phyloP scores from a whole-genome alignment of 179 eudicot species.

The Drosera spatulata region DNA sequence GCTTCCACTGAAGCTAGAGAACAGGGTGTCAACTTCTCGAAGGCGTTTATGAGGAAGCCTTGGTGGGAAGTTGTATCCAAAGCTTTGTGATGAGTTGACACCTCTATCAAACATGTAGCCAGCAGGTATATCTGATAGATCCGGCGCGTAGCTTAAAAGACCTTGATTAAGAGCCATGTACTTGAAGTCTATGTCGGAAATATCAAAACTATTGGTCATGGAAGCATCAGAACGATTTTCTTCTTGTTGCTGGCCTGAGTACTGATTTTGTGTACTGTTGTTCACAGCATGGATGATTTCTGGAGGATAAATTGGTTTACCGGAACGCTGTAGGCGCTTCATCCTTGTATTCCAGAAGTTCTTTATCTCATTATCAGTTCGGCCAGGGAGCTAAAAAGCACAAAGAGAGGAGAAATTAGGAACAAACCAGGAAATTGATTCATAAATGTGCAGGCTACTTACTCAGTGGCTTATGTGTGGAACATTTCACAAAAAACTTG shows the following conservation, averaged over 20 bases:
- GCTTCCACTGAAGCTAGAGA: slow-evolving; percentile 16
- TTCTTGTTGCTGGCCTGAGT: slow-evolving; percentile 23
- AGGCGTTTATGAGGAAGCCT: slow-evolving; percentile 39
- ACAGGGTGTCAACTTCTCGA: slow-evolving; percentile 28
- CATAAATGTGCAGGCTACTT: no score
- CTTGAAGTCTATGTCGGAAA: slow-evolving; percentile 42
- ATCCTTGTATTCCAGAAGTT: slow-evolving; percentile 18
- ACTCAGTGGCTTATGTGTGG: no score
- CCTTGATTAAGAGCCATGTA: slow-evolving; percentile 25
- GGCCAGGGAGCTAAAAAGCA: slow-evolving; percentile 55
- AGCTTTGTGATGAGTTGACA: slow-evolving; percentile 15
- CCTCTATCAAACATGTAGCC: slow-evolving; percentile 22
- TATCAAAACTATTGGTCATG: slow-evolving; percentile 20
- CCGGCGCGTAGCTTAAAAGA: slow-evolving; percentile 16
- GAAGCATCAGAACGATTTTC: slow-evolving; percentile 25
- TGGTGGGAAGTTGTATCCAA: slow-evolving; percentile 16
- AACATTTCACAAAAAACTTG: no score
- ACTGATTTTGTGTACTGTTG: slow-evolving; percentile 38
- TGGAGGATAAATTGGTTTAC: slow-evolving; percentile 51
- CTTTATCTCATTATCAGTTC: slow-evolving; percentile 41
- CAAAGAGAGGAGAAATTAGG: not conserved
- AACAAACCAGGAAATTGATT: no score
- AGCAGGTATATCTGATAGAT: slow-evolving; percentile 22
- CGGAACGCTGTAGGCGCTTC: slow-evolving; percentile 47
- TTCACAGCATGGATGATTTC: slow-evolving; percentile 31